Percentiles rank a stretch among this genome's conserved stretches.
These are phyloP conservation scores for Rhizomucor pusillus DNA, from an alignment of 371 early-diverging fungal species.

Conservation along the genomic window DNA sequence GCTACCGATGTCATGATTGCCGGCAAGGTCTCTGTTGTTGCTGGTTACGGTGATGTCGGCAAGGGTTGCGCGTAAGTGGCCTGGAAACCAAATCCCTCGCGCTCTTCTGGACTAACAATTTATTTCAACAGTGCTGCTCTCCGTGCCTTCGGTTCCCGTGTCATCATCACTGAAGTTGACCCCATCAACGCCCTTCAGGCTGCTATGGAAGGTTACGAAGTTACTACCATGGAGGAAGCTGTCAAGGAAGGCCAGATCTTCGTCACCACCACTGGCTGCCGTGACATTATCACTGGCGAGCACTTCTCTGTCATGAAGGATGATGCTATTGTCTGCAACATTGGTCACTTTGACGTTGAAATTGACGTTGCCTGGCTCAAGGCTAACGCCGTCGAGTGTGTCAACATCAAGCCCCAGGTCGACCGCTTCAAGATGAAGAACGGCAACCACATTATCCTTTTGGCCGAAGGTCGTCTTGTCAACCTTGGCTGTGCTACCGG, in stretches of 20 bases:
- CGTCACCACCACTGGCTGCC: conserved; percentile 99
- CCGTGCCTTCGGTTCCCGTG: conserved; percentile 98
- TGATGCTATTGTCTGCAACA: conserved; percentile 99
- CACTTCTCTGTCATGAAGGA: conserved; percentile 96
- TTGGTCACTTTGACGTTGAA: conserved; percentile 99
- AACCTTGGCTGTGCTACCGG: conserved; percentile 99
- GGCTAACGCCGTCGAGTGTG: conserved; percentile 83
- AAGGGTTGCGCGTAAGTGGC: conserved; percentile 90
- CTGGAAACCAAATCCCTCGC: neutral
- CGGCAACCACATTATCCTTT: conserved; percentile 93
- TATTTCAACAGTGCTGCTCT: conserved; percentile 72
- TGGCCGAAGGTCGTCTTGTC: conserved; percentile 98
- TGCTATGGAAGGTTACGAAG: conserved; percentile 99
- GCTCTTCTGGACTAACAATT: neutral
- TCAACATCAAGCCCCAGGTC: conserved; percentile 98
- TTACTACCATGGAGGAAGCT: conserved; percentile 98
- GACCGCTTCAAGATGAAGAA: conserved; percentile 94
- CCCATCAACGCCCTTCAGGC: conserved; percentile 99
- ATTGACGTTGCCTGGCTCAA: conserved; percentile 99
- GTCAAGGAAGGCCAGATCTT: conserved; percentile 92
- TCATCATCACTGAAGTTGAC: conserved; percentile 97
- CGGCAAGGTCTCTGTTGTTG: conserved; percentile 97
- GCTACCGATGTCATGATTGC: conserved; percentile 99
- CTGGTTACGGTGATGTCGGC: conserved; percentile 99
- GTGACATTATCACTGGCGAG: conserved; percentile 94